These are phyloP conservation scores for Aspergillus viridinutans DNA, from an alignment of 2,329 filamentous ascomycete species.

Conservation along the genomic window DNA sequence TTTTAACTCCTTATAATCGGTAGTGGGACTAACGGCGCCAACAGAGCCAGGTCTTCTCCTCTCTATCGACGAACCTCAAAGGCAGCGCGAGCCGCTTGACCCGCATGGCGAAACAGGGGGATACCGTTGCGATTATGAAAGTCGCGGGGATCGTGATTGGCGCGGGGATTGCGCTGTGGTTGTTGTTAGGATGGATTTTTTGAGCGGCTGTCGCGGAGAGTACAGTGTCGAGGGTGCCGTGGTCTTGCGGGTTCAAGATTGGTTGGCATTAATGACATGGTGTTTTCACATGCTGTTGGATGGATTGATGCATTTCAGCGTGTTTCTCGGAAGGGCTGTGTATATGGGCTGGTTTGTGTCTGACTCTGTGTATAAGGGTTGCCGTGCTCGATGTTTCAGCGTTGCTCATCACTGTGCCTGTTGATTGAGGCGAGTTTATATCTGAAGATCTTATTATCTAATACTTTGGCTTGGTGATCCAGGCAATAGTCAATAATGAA, in stretches of 20 bases:
- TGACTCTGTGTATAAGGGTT: background rate
- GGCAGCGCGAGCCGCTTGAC: constrained; percentile 77
- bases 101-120: constrained; percentile 85
- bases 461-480: background rate
- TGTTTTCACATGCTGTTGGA: background rate
- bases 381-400: background rate
- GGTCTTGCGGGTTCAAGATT: constrained; percentile 12
- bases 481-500: background rate
- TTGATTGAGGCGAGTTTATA: background rate
- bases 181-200: constrained; percentile 62
- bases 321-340: background rate
- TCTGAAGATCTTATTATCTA: background rate
- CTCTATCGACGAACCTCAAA: constrained; percentile 75
- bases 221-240: background rate
- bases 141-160: constrained; percentile 77
- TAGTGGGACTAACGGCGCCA: background rate
- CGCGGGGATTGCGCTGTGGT: constrained; percentile 70
- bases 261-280: background rate
- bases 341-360: background rate
- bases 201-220: constrained; percentile 11
- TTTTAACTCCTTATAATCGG: background rate
- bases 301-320: background rate
- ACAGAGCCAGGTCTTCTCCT: constrained; percentile 85
- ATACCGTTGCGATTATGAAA: constrained; percentile 87
- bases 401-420: background rate